Conservation (phyloP, 352 stramenopile genomes). For the Aphanomyces invadans region DNA sequence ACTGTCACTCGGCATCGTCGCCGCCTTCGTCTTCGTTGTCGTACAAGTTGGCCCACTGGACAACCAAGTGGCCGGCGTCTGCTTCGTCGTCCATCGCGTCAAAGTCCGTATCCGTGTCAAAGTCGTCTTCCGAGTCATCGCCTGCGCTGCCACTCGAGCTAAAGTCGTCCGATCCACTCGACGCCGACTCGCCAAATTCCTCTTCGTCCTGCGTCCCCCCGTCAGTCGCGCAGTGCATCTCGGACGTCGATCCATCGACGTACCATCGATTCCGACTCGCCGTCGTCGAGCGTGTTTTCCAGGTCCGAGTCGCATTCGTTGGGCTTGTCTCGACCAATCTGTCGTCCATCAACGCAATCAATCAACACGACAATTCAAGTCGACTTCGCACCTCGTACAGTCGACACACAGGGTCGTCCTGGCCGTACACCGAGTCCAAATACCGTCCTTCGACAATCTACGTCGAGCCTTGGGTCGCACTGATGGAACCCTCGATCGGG, state of each 20-base stretch:
- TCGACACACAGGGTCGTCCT: slow-evolving; percentile 68
- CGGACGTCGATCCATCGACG: too few relatives aligned
- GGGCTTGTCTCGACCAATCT: slow-evolving; percentile 66
- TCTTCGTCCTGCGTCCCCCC: slow-evolving; percentile 34
- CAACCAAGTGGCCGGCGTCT: slow-evolving; percentile 42
- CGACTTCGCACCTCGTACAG: slow-evolving; percentile 55
- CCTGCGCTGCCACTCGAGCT: neutral
- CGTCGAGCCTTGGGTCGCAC: neutral
- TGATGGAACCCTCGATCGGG: too few relatives aligned
- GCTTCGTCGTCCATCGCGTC: slow-evolving; percentile 39
- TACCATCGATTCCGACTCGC: slow-evolving; percentile 30
- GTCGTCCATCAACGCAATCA: neutral
- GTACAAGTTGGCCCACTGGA: slow-evolving; percentile 28
- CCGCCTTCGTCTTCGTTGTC: slow-evolving; percentile 31
- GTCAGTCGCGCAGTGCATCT: too few relatives aligned
- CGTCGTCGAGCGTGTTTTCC: slow-evolving; percentile 64
- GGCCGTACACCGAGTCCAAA: slow-evolving; percentile 42
- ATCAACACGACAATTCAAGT: too few relatives aligned
- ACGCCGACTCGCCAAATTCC: slow-evolving; percentile 28
- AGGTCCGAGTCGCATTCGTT: slow-evolving; percentile 84
- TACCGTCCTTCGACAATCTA: slow-evolving; percentile 66
- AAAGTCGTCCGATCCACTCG: neutral
- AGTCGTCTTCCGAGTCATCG: slow-evolving; percentile 2
- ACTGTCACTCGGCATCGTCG: slow-evolving; percentile 36
- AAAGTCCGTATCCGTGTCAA: neutral